A percentile compares a stretch with the other conserved stretches of the same genome.
Conservation (phyloP, 2,329 filamentous ascomycete species). For the Drechslerella stenobrocha region DNA sequence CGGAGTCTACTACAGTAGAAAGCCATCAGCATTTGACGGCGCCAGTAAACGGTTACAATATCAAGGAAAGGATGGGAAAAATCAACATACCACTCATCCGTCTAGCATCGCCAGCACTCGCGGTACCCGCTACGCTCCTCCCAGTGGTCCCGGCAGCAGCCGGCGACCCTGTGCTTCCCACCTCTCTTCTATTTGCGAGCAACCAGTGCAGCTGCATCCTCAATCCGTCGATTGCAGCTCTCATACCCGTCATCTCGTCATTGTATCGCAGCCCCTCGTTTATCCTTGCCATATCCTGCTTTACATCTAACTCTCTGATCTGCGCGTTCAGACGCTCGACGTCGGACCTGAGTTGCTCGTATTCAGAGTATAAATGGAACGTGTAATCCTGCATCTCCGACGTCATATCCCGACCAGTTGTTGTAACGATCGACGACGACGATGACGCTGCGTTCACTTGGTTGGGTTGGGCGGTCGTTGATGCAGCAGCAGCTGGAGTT, state of each 20-base stretch:
- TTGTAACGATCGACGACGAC: conserved; percentile 5
- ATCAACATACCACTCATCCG: conserved; percentile 42
- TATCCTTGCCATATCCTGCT: conserved; percentile 52
- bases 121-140: conserved; percentile 11
- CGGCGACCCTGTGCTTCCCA: conserved; percentile 3
- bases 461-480: conserved; percentile 12
- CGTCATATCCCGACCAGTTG: conserved; percentile 24
- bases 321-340: conserved; percentile 51
- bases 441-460: not conserved
- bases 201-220: conserved; percentile 53
- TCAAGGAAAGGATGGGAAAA: not conserved
- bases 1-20: conserved; percentile 26
- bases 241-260: conserved; percentile 53
- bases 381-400: conserved; percentile 52
- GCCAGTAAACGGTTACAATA: not conserved
- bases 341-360: conserved; percentile 52
- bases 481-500: conserved; percentile 20
- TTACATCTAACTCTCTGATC: conserved; percentile 52
- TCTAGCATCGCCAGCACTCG: conserved; percentile 13
- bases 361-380: conserved; percentile 52
- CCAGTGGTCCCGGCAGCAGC: not conserved
- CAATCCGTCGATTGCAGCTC: conserved; percentile 52
- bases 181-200: conserved; percentile 47
- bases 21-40: not conserved
- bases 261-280: conserved; percentile 52